Percentiles rank a stretch among this genome's conserved stretches.
Evolutionary conservation across 441 rosid species (phyloP).

Genomic region (Pelargonium citronellum): DNA sequence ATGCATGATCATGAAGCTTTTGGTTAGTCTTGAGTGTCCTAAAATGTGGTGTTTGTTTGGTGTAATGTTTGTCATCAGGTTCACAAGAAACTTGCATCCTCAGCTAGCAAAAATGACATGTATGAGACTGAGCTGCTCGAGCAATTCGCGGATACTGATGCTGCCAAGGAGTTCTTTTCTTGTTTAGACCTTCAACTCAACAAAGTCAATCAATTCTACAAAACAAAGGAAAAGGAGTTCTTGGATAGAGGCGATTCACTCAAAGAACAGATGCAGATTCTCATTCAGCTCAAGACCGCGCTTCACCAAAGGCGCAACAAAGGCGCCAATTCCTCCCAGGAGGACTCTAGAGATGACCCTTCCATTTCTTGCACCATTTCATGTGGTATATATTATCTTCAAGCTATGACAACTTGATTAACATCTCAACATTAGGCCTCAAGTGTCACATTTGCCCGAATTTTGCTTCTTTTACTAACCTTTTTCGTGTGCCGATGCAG

Average conservation of each 20-base stretch:
- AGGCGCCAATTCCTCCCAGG: constrained; percentile 31
- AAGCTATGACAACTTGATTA: background rate
- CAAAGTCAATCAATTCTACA: constrained; percentile 86
- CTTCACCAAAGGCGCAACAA: constrained; percentile 41
- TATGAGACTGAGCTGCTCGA: constrained; percentile 88
- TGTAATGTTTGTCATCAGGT: constrained; percentile 41
- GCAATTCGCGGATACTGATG: constrained; percentile 66
- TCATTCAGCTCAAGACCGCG: constrained; percentile 54
- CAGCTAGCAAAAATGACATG: constrained; percentile 56
- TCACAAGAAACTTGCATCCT: constrained; percentile 70
- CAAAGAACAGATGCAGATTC: constrained; percentile 84
- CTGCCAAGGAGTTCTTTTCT: constrained; percentile 65
- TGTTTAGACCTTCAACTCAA: constrained; percentile 78
- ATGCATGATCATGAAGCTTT: too few relatives aligned
- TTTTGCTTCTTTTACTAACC: background rate
- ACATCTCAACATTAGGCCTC: too few relatives aligned
- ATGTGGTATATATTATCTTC: constrained; percentile 39
- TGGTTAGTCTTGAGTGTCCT: background rate
- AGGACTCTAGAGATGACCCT: constrained; percentile 59
- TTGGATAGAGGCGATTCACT: constrained; percentile 78
- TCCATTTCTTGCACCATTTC: constrained; percentile 71
- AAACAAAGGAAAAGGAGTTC: constrained; percentile 77
- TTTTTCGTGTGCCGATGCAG: background rate
- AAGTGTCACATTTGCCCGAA: too few relatives aligned
- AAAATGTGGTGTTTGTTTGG: constrained; percentile 4